These are phyloP conservation scores for Bombardia bombarda DNA, from an alignment of 495 filamentous ascomycete species.

Conservation along the genomic window DNA sequence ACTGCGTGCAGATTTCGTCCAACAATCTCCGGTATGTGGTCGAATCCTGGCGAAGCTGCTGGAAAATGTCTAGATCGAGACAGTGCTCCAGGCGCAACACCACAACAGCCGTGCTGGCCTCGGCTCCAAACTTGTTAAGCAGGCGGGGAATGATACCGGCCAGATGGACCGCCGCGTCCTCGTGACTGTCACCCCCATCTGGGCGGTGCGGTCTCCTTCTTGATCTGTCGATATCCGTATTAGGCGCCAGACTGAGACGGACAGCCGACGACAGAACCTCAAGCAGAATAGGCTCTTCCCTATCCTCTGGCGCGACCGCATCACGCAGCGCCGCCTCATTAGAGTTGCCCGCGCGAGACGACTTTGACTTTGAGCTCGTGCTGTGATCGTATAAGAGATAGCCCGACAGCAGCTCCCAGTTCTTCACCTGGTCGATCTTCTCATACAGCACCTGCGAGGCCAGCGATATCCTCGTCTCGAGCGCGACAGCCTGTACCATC, in stretches of 20 bases:
- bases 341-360: slow-evolving; percentile 30
- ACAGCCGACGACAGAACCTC: slow-evolving; percentile 79
- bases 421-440: slow-evolving; percentile 63
- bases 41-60: slow-evolving; percentile 79
- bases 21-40: slow-evolving; percentile 73
- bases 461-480: slow-evolving; percentile 75
- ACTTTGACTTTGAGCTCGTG: slow-evolving; percentile 36
- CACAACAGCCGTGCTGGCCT: slow-evolving; percentile 74
- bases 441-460: slow-evolving; percentile 81
- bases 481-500: slow-evolving; percentile 45
- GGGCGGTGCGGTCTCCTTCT: slow-evolving; percentile 50
- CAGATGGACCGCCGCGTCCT: slow-evolving; percentile 65
- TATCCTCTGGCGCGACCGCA: slow-evolving; percentile 62
- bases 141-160: slow-evolving; percentile 74
- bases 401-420: slow-evolving; percentile 83
- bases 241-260: slow-evolving; percentile 53
- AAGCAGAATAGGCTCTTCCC: slow-evolving; percentile 76
- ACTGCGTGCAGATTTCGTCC: slow-evolving; percentile 90
- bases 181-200: slow-evolving; percentile 57
- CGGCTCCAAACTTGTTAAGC: slow-evolving; percentile 83
- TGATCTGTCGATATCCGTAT: slow-evolving; percentile 53
- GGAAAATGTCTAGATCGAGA: slow-evolving; percentile 80
- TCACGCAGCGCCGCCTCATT: slow-evolving; percentile 50
- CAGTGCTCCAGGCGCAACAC: slow-evolving; percentile 83
- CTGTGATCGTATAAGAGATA: slow-evolving; percentile 93